Evolutionary conservation across 257 asterid species (phyloP).

Genomic region (Nyctanthes arbortristis): DNA sequence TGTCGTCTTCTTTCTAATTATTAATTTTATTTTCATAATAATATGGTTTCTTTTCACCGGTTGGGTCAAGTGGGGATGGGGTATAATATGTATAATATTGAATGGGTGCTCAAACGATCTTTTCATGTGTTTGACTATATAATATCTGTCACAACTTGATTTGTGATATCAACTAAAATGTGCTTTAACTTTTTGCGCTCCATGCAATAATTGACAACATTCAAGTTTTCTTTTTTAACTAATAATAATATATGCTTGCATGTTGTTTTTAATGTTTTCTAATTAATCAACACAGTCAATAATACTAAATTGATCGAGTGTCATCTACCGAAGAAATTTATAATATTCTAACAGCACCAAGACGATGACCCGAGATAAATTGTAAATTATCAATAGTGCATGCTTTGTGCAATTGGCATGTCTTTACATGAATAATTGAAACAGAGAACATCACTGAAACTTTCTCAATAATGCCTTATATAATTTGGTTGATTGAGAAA

Average conservation of each 20-base stretch:
- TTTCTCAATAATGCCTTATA: no score
- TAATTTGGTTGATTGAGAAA: constrained; percentile 7
- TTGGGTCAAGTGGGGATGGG: neutral
- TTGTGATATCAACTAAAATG: neutral
- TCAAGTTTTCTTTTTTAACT: neutral
- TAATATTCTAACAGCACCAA: no score
- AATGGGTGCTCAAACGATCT: neutral
- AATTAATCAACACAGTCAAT: neutral
- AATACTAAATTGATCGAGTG: neutral
- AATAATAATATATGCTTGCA: neutral
- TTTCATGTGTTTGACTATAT: neutral
- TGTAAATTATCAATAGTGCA: no score
- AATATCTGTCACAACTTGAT: neutral
- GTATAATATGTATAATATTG: neutral
- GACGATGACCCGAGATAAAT: no score
- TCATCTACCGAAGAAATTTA: no score
- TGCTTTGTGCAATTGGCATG: no score
- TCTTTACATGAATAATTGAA: no score
- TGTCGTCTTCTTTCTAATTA: no score
- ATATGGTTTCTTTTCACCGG: neutral
- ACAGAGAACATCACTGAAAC: no score
- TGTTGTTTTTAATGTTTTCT: neutral
- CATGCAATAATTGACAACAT: neutral
- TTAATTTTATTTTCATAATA: no score
- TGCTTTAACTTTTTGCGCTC: neutral